These are phyloP conservation scores for Wickerhamiella vanderwaltii DNA, from an alignment of 805 yeast genomes.

Conservation along the genomic window DNA sequence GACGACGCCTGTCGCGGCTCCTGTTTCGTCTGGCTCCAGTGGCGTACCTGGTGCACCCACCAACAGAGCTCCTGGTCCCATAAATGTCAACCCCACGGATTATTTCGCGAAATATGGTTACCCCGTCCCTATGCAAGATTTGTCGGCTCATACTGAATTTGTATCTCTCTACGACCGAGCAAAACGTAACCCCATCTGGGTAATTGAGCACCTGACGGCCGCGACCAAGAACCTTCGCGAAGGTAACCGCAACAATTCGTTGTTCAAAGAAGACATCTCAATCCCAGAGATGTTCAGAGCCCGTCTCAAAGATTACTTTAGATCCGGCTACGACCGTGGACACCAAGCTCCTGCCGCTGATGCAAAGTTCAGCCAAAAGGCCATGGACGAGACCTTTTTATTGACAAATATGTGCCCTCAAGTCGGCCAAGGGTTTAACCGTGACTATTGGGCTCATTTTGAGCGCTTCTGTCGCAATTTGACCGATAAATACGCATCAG, in stretches of 20 bases:
- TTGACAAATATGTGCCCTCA: slow-evolving; percentile 92
- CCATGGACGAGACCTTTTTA: slow-evolving; percentile 90
- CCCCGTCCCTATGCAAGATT: slow-evolving; percentile 89
- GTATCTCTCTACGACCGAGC: slow-evolving; percentile 77
- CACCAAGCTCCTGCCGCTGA: slow-evolving; percentile 98
- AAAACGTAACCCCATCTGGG: slow-evolving; percentile 66
- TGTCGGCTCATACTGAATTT: slow-evolving; percentile 61
- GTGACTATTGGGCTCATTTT: slow-evolving; percentile 96
- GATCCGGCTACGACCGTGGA: slow-evolving; percentile 94
- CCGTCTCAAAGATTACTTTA: slow-evolving; percentile 69
- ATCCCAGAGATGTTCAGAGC: slow-evolving; percentile 72
- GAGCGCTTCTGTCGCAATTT: slow-evolving; percentile 79
- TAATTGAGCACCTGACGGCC: slow-evolving; percentile 74
- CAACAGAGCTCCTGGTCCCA: slow-evolving; percentile 16
- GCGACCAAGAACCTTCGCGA: slow-evolving; percentile 35
- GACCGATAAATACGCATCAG: slow-evolving; percentile 57
- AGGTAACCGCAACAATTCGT: slow-evolving; percentile 63
- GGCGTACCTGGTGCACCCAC: slow-evolving; percentile 14
- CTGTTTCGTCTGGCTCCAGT: not conserved
- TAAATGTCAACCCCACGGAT: slow-evolving; percentile 53
- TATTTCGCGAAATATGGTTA: slow-evolving; percentile 81
- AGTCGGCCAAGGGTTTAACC: slow-evolving; percentile 93
- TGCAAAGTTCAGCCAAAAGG: slow-evolving; percentile 77
- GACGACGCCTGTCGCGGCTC: not conserved
- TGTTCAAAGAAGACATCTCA: slow-evolving; percentile 75